phyloP scores from a whole-genome alignment of 2,329 filamentous ascomycete species.

The Thelonectria blattea region DNA sequence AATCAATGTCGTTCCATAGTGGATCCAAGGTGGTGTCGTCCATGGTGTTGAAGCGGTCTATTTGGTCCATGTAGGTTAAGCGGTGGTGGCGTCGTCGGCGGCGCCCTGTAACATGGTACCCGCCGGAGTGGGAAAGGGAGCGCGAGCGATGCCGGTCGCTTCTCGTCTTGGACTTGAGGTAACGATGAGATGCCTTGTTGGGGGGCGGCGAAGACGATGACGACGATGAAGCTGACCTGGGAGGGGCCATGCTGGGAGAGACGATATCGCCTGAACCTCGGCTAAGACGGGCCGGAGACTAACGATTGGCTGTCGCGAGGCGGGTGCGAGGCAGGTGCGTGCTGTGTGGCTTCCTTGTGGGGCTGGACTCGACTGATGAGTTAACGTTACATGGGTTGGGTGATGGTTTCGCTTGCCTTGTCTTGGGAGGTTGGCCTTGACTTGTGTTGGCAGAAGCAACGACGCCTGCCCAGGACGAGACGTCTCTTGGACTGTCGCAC shows the following conservation, averaged over 20 bases:
- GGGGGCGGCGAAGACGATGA: conserved; percentile 27
- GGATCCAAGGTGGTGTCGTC: conserved; percentile 54
- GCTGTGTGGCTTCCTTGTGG: conserved; percentile 12
- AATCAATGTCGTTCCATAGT: conserved; percentile 78
- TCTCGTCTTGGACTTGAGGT: conserved; percentile 39
- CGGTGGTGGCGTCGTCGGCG: conserved; percentile 32
- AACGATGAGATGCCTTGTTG: conserved; percentile 40
- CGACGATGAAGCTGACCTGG: conserved; percentile 32
- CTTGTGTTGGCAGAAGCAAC: conserved; percentile 3
- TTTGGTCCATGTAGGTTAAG: conserved; percentile 45
- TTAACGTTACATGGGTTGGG: conserved; percentile 39
- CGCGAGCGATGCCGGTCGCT: conserved; percentile 22
- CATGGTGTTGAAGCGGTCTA: conserved; percentile 44
- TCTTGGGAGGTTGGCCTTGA: neutral
- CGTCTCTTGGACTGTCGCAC: neutral
- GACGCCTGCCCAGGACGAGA: neutral
- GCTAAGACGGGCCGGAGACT: conserved; percentile 15
- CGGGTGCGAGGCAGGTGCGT: neutral
- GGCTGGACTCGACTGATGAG: conserved; percentile 17
- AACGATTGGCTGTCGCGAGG: conserved; percentile 29
- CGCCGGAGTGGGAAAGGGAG: conserved; percentile 22
- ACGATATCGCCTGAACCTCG: conserved; percentile 36
- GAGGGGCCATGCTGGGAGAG: conserved; percentile 31
- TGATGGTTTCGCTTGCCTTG: too few species aligned
- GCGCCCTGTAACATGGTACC: conserved; percentile 37